Evolutionary conservation across 2,329 filamentous ascomycete genomes (phyloP).

Genomic region (Diaporthe velutina): DNA sequence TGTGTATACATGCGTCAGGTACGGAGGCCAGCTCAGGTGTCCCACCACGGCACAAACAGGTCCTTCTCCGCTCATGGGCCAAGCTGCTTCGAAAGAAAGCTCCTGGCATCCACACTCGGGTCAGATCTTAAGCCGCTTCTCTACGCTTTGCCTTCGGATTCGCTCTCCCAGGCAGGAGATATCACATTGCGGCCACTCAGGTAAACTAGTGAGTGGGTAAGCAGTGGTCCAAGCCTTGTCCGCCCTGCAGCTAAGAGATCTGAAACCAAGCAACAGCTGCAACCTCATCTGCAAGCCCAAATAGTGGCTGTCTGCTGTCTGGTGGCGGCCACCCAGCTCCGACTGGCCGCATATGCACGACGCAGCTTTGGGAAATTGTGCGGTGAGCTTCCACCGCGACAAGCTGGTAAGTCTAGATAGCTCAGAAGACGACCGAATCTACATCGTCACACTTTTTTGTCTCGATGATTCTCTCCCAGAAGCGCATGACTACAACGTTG

Average conservation of each 20-base stretch:
- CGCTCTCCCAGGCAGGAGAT: not conserved
- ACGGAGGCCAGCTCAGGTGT: not conserved
- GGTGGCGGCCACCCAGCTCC: slow-evolving; percentile 12
- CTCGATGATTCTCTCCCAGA: not conserved
- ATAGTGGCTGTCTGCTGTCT: not conserved
- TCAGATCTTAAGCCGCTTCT: not conserved
- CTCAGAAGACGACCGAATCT: not conserved
- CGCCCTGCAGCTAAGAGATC: slow-evolving; percentile 28
- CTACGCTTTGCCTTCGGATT: slow-evolving; percentile 1
- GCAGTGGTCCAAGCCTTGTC: slow-evolving; percentile 3
- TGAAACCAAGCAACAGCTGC: slow-evolving; percentile 28
- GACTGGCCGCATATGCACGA: not conserved
- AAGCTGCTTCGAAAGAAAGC: not conserved
- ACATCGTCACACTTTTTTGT: not conserved
- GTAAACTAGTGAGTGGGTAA: slow-evolving; percentile 1
- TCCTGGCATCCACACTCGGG: not conserved
- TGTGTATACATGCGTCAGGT: not conserved
- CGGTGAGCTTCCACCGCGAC: not conserved
- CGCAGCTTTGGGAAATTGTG: not conserved
- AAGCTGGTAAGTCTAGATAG: not conserved
- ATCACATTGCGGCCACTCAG: slow-evolving; percentile 15
- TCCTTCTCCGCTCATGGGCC: not conserved
- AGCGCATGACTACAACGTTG: not conserved
- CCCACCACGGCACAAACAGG: not conserved
- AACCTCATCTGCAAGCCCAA: not conserved